A percentile compares a stretch with the other conserved stretches of the same genome.
Conservation (phyloP, 148 eudicot genomes). For the Salicornia ramosissima region DNA sequence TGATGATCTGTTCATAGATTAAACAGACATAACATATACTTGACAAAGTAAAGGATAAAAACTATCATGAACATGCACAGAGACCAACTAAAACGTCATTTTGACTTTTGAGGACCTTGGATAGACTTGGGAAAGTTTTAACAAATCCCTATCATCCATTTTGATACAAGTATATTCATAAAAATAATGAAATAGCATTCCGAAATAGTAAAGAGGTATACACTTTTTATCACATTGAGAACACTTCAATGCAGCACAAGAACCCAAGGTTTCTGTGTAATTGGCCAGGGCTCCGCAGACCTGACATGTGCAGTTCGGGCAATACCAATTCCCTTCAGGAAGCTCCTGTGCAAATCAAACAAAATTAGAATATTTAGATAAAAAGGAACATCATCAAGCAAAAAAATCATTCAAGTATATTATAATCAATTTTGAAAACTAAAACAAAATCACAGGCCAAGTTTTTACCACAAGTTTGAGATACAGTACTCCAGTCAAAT, state of each 20-base stretch:
- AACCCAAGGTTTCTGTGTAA: conserved; percentile 33
- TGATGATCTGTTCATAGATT: conserved; percentile 65
- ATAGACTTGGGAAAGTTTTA: background rate
- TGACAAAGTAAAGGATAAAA: background rate
- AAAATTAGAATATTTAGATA: conserved; percentile 15
- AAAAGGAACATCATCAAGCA: too few relatives aligned
- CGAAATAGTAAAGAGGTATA: conserved; percentile 37
- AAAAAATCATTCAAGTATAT: too few relatives aligned
- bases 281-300: conserved; percentile 64
- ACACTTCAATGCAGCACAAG: conserved; percentile 49
- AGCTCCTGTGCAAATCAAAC: conserved; percentile 55
- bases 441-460: too few relatives aligned
- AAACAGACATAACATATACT: conserved; percentile 5
- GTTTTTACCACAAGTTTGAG: too few relatives aligned
- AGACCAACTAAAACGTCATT: too few relatives aligned
- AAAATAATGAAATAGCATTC: too few relatives aligned
- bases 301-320: conserved; percentile 69
- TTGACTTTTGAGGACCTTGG: background rate
- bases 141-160: too few relatives aligned
- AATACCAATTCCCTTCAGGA: conserved; percentile 96
- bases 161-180: background rate
- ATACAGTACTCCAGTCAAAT: too few relatives aligned
- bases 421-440: too few relatives aligned
- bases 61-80: background rate
- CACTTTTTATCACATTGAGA: conserved; percentile 79